Conservation (phyloP, 768 basidiomycete genomes). For the Suillus weaverae region DNA sequence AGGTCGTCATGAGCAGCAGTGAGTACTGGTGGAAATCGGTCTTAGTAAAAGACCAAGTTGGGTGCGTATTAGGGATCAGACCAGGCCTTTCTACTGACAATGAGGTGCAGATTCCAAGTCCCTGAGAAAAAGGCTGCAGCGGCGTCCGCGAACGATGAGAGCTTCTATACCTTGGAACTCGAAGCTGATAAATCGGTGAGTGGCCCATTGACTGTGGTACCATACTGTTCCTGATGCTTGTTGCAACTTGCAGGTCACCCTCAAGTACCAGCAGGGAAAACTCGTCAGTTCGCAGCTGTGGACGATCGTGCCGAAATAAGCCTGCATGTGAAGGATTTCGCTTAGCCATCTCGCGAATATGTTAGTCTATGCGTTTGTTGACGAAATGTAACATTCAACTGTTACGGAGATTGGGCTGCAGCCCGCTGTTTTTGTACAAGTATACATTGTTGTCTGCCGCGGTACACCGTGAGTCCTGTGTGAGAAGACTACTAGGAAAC, state of each 20-base stretch:
- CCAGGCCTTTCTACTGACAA: neutral
- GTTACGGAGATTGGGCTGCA: neutral
- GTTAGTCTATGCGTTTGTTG: neutral
- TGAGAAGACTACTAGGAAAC: no score
- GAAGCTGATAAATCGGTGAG: neutral
- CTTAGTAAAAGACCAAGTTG: accelerated
- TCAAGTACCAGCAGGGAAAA: accelerated
- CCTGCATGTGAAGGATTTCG: neutral
- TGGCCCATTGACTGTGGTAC: neutral
- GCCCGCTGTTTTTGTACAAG: neutral
- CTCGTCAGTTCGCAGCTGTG: neutral
- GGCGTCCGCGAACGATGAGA: neutral
- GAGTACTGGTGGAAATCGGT: neutral
- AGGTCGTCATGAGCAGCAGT: neutral
- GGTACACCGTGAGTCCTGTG: neutral
- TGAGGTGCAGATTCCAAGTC: neutral
- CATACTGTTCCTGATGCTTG: neutral
- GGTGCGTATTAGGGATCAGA: neutral
- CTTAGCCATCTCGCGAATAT: no score
- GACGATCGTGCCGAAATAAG: no score
- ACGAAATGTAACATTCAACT: neutral
- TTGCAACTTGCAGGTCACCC: neutral
- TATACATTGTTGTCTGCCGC: neutral
- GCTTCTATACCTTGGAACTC: neutral
- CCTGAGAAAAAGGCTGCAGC: neutral